Evolutionary conservation across 2,329 filamentous ascomycete genomes (phyloP), one percentile per base, ranked within the genome.

Genomic region (Botrytis galanthina): DNA sequence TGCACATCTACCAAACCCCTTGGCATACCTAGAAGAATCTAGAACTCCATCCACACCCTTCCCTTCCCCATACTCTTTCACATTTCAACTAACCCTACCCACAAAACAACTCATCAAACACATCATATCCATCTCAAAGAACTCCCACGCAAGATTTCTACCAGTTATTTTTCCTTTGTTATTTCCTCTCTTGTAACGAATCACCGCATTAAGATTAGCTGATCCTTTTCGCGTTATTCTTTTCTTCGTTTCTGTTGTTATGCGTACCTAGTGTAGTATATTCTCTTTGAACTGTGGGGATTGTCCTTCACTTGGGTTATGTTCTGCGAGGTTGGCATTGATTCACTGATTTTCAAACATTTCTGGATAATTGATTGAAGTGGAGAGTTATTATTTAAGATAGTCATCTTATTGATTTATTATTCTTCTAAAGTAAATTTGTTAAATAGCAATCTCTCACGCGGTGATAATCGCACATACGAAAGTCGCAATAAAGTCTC

Each of bases 1-100:
- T 67, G 44, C 63, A 67, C 44, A 54, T 67, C 32, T 67, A 66
- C 14, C 63, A 18, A 48, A 9, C 42, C 42, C 42, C 62, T 48
- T 64, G 62, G 42, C 62, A 26, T 26, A 8, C 12, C 22, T 39
- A 51, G 63, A 67, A 39, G 29, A 29, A 67, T 39, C 63, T 67
- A 67, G 32, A 67, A 67, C 32, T 7, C 5, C 32, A 32, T 46
- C 9, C 26, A 44, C 35, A 2, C 16, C n/a, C 32, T 18, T 12
- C 16, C n/a, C 32, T 18, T 12, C 4, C 61, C 6, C n/a, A 57
- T n/a, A 1, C 46, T 22, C 20, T 48, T 48, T 48, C 46, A 22
- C 22, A 0, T 46, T 22, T 22, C 46, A 48, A 22, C 8, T 22
- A 10, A 22, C 46, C 20, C 4, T 48, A 22, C 20, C 4, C 26